Base-by-base conservation (phyloP, 768 basidiomycete genomes). In the Mycena kentingensis region DNA sequence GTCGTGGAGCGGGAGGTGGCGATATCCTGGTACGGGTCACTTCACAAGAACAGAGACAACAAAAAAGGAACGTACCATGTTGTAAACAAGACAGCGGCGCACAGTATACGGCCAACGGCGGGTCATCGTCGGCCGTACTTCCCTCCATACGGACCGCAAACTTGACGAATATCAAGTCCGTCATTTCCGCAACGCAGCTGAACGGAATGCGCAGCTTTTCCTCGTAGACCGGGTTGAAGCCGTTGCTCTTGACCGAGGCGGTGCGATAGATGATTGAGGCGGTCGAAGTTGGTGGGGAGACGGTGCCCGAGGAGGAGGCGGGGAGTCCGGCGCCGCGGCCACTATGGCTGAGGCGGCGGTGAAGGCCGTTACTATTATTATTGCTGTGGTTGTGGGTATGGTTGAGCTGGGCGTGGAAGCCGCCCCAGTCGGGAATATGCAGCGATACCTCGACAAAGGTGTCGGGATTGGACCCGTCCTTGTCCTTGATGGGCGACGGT, bases 171-270 rank as follows among this genome's bases (percentile, higher is more conserved):
- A 92, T 80, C 24, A 98, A 75, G 26, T 94, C 90, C 53, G 72
- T 73, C 88, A 95, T 90, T 34, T 70, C 72, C 5, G 84, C 83
- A 25, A 87, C 77, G 60, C 86, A 85, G 44, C 84, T 82, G 62
- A 94, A 94, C n/a, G 85, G 84, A 19, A 95, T 67, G 18, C 70
- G 68, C 22, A 94, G 69, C 32, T 67, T 65, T 61, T 93, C 83
- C 56, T 91, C 78, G 90, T 94, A 98, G 2, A 82, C 71, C 0
- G 96, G 96, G 67, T 97, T 97, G 74, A 96, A 94, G 0, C 94
- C 92, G 64, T 95, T 95, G 66, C 91, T 87, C 70, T 82, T 84
- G 49, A 95, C 82, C 1, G 78, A 73, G 19, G 69, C 71, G 3
- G 92, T 96, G 36, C 79, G 77, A 49, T 67, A 67, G n/a, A 85